A percentile compares a stretch with the other conserved stretches of the same genome.
Evolutionary conservation across 2,329 filamentous ascomycete species (phyloP).

Genomic region (Elsinoe arachidis): DNA sequence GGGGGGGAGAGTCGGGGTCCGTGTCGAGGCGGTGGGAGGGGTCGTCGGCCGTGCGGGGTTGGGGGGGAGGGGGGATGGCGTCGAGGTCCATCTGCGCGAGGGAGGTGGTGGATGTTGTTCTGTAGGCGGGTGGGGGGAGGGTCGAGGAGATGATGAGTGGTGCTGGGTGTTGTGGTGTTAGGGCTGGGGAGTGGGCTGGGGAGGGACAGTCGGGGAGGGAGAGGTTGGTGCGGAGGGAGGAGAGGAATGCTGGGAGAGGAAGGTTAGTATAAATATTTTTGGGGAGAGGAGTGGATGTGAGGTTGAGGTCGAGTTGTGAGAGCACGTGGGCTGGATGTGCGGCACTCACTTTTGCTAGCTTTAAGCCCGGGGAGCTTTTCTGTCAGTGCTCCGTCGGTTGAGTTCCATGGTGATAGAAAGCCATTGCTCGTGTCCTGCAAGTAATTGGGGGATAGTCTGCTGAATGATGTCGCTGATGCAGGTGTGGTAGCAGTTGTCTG

Average conservation of each 20-base stretch:
- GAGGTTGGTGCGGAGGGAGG: conserved; percentile 71
- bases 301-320: not conserved
- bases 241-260: conserved; percentile 61
- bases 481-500: not conserved
- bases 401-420: conserved; percentile 5
- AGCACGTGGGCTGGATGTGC: conserved; percentile 2
- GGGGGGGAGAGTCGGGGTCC: conserved; percentile 45
- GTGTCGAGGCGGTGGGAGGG: conserved; percentile 19
- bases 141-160: conserved; percentile 55
- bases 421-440: conserved; percentile 4
- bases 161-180: conserved; percentile 49
- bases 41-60: conserved; percentile 22
- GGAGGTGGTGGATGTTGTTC: conserved; percentile 38
- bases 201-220: conserved; percentile 46
- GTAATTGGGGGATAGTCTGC: not conserved
- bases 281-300: not conserved
- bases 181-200: conserved; percentile 30
- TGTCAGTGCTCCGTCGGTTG: not conserved
- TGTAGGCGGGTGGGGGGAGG: conserved; percentile 25
- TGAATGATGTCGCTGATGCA: not conserved
- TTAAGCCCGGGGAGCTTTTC: conserved; percentile 4
- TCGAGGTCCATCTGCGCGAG: conserved; percentile 26
- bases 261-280: conserved; percentile 9
- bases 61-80: conserved; percentile 18
- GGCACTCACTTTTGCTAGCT: conserved; percentile 4